These are phyloP conservation scores for Dipteronia sinensis DNA, from an alignment of 345 rosid species.

Conservation along the genomic window DNA sequence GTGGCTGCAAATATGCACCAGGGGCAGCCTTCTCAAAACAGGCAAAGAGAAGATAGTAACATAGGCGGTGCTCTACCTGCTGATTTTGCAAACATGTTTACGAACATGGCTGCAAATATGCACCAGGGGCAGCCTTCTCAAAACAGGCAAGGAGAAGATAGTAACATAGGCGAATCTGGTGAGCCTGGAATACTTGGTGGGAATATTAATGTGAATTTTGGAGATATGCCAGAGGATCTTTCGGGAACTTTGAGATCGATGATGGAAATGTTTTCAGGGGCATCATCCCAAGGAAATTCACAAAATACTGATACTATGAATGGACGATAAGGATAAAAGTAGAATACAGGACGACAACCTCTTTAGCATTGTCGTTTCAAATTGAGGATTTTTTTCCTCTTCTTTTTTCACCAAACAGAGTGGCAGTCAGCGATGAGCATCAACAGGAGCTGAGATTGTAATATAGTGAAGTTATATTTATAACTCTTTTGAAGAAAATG, in stretches of 20 bases:
- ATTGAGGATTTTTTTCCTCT: neutral
- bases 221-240: constrained; percentile 56
- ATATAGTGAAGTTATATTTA: neutral
- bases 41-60: constrained; percentile 33
- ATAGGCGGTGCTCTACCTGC: constrained; percentile 24
- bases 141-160: constrained; percentile 35
- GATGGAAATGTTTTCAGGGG: constrained; percentile 74
- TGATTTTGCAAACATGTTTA: constrained; percentile 41
- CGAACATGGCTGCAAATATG: constrained; percentile 37
- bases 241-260: constrained; percentile 61
- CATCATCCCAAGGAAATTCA: constrained; percentile 43
- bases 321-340: constrained; percentile 43
- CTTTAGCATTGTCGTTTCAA: neutral
- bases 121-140: constrained; percentile 39
- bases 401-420: neutral
- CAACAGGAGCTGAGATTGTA: neutral
- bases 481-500: neutral
- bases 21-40: constrained; percentile 39
- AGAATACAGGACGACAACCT: neutral
- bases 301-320: constrained; percentile 38
- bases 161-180: constrained; percentile 23
- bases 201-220: constrained; percentile 43
- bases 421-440: constrained; percentile 1
- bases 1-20: constrained; percentile 33
- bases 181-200: constrained; percentile 51